Evolutionary conservation across 495 filamentous ascomycete genomes (phyloP), one percentile per base, ranked within the genome.

Genomic region (Entonaema liquescens): DNA sequence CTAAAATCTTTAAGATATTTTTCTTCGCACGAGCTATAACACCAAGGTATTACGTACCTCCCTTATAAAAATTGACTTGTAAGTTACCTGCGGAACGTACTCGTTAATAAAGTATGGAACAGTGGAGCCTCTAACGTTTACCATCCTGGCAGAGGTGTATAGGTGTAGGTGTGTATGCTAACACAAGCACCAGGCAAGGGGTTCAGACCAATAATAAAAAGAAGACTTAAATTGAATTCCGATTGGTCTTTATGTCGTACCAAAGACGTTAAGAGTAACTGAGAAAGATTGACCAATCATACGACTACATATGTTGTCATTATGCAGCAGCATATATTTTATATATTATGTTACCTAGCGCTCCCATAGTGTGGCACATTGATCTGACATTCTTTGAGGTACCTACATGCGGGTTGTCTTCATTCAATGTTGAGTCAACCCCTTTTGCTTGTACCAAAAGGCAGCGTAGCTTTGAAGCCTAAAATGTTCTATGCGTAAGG

Each of bases 201-300:
- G 15, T 53, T 2, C 13, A 28, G 5, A 9, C 49, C 49, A 29
- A 53, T 53, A 6, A 53, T 53, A 29, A 53, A 53, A 28, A 28
- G 21, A 26, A 53, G 49, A 26, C 49, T 7, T 53, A 2, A 1
- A 29, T 53, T 53, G 23, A 53, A 53, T 53, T 26, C 49, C 49
- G 23, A 53, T 53, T 53, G 49, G 49, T n/a, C 26, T 29, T 53
- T 53, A 47, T 47, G 17, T 47, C 3, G 5, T 9, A 47, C 42
- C 4, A 23, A 21, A 47, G 42, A 23, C 17, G 17, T 53, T 53
- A 7, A 53, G 15, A 53, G 25, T 23, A 12, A 29, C 25, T 28
- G 49, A 29, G n/a, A 29, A 53, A 25, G 23, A 53, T 53, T 53
- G 49, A 29, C 49, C 49, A 53, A 53, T 53, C 49, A 17, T 7